Conservation (phyloP, 352 stramenopile species). For the Globisporangium heterothallicum region DNA sequence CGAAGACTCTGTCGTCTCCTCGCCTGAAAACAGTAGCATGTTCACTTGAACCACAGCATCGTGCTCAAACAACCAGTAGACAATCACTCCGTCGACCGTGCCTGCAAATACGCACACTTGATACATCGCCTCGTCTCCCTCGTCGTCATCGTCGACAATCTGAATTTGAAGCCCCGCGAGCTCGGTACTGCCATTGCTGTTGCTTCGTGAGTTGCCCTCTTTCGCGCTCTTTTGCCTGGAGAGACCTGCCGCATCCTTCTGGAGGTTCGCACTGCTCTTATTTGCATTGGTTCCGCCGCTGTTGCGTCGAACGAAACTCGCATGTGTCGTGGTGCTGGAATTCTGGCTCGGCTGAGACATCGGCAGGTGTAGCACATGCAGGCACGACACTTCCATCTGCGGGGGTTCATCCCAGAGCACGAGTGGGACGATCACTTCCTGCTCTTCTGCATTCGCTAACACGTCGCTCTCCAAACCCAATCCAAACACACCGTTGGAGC, state of each 20-base stretch:
- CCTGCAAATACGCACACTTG: constrained; percentile 72
- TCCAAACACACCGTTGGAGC: neutral
- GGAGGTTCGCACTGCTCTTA: neutral
- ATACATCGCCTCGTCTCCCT: constrained; percentile 27
- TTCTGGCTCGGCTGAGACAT: constrained; percentile 64
- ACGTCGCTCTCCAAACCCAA: constrained; percentile 1
- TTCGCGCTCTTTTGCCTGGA: neutral
- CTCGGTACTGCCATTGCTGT: neutral
- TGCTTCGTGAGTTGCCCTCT: neutral
- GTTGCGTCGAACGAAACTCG: constrained; percentile 19
- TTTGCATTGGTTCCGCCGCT: constrained; percentile 6
- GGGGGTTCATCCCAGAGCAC: constrained; percentile 66
- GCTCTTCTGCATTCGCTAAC: neutral
- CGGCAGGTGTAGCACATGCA: constrained; percentile 66
- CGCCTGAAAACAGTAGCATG: constrained; percentile 41
- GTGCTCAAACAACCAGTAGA: constrained; percentile 71
- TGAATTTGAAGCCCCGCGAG: constrained; percentile 23
- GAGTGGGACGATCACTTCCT: constrained; percentile 57
- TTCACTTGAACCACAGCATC: constrained; percentile 61
- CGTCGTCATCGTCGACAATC: constrained; percentile 32
- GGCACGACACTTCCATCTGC: constrained; percentile 36
- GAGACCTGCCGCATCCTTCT: neutral
- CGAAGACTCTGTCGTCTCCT: neutral
- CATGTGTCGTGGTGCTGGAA: constrained; percentile 32
- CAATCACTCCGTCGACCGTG: constrained; percentile 50